These are phyloP conservation scores for Zangia roseola DNA, from an alignment of 768 basidiomycete species.

Conservation along the genomic window DNA sequence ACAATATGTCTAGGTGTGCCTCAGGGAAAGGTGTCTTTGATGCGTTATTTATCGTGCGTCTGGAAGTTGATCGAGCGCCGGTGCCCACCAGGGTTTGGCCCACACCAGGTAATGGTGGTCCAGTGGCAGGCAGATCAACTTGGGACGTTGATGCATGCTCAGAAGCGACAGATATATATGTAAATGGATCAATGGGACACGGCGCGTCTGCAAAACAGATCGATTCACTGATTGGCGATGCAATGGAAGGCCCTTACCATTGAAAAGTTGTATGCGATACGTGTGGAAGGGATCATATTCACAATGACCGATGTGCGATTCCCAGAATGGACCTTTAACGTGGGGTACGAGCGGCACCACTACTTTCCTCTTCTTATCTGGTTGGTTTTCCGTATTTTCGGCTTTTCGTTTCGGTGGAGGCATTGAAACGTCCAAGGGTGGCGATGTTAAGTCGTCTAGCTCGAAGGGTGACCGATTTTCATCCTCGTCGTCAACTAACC, in stretches of 20 bases:
- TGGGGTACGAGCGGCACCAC: constrained; percentile 80
- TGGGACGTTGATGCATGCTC: constrained; percentile 33
- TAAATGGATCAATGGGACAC: constrained; percentile 75
- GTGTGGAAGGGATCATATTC: constrained; percentile 67
- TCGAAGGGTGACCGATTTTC: constrained; percentile 51
- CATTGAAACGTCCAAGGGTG: constrained; percentile 31
- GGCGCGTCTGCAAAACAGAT: constrained; percentile 55
- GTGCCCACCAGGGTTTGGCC: constrained; percentile 22
- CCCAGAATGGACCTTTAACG: constrained; percentile 82
- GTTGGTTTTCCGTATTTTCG: constrained; percentile 43
- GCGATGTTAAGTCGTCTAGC: constrained; percentile 36
- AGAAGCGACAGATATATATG: constrained; percentile 53
- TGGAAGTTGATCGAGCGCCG: constrained; percentile 22
- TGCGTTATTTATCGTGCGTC: constrained; percentile 21
- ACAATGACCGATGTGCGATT: constrained; percentile 62
- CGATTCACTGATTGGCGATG: constrained; percentile 1
- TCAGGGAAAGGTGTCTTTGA: constrained; percentile 72
- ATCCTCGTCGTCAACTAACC: constrained; percentile 66
- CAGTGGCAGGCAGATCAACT: constrained; percentile 39
- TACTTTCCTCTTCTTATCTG: constrained; percentile 70
- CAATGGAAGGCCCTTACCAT: constrained; percentile 53
- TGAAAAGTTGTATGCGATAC: constrained; percentile 80
- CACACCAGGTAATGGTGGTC: constrained; percentile 46
- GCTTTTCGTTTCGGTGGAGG: constrained; percentile 66
- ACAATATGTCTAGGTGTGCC: constrained; percentile 53